phyloP scores from a whole-genome alignment of 2,329 filamentous ascomycete species.

The Neonectria hederae region DNA sequence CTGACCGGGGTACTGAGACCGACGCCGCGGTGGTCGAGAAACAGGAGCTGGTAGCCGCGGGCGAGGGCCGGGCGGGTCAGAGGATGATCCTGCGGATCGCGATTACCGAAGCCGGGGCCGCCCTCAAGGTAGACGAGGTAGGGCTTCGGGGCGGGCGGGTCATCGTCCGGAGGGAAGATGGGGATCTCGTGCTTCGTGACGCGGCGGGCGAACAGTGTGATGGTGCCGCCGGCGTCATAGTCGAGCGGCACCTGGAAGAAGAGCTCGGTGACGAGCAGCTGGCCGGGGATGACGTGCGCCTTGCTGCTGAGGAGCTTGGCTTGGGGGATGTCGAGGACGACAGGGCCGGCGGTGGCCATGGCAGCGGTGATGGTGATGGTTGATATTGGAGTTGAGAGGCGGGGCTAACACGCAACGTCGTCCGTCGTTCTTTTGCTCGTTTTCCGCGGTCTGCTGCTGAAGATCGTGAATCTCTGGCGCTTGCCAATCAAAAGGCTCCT shows the following conservation, averaged over 20 bases:
- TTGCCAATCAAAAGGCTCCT: too few relatives aligned
- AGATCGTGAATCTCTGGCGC: background rate
- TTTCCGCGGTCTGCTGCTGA: background rate
- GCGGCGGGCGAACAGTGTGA: conserved; percentile 82
- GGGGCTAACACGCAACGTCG: conserved; percentile 23
- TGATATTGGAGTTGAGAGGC: conserved; percentile 20
- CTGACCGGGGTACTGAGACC: conserved; percentile 85
- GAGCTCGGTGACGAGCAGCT: conserved; percentile 79
- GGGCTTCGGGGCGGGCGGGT: conserved; percentile 54
- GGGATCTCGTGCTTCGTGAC: conserved; percentile 73
- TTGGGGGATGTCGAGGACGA: conserved; percentile 43
- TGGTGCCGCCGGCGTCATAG: conserved; percentile 69
- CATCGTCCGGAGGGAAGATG: conserved; percentile 58
- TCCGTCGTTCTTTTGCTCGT: background rate
- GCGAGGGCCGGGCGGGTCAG: conserved; percentile 77
- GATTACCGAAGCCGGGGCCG: conserved; percentile 83
- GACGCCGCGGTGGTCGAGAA: conserved; percentile 91
- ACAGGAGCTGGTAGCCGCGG: conserved; percentile 84
- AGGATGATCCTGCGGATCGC: conserved; percentile 76
- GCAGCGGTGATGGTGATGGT: conserved; percentile 8
- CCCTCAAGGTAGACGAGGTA: conserved; percentile 83
- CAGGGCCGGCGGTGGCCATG: conserved; percentile 21
- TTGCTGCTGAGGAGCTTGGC: conserved; percentile 54
- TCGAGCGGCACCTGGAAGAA: conserved; percentile 89
- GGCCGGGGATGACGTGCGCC: conserved; percentile 64